Base-by-base conservation (phyloP, 2,329 filamentous ascomycete species). In the Alternaria longipes region DNA sequence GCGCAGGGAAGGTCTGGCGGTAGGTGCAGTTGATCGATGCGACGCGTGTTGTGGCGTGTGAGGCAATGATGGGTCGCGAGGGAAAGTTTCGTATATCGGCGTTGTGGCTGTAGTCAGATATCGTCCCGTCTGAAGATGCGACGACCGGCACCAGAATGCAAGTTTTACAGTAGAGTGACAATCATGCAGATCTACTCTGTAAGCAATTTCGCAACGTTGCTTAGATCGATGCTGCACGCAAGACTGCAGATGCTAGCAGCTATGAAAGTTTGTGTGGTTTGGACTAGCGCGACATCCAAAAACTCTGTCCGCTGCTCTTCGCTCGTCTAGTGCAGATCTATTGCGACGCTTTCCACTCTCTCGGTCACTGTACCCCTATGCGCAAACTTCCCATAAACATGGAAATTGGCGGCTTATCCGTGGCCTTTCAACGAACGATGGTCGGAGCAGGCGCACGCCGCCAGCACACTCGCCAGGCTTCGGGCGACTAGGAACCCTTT, bases 401-500 rank as follows among this genome's bases (percentile, higher is more conserved):
- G 28, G 32, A 51, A 36, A 45, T 55, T 40, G 32, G 46, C 38
- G 42, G 20, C 46, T 26, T 30, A 47, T 30, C 42, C 34, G 54
- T 32, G 36, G 32, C 12, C 49, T 44, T 36, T 49, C 34, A 30
- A 51, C 49, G 53, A 52, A 46, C 46, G 20, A 52, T 52, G 22
- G 42, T 18, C 9, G 38, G 47, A 36, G 40, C 47, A 47, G 14
- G 44, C 12, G 55, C 36, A 34, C 20, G 41, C 34, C 44, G 58
- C 26, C 36, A 26, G 42, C 46, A 38, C 12, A 22, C 54, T 56
- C 45, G 34, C 44, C 54, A 34, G 44, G 26, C 45, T 22, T 22
- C 47, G 28, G 53, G 42, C 38, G 56, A 62, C 59, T 28, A 51
- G 56, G 62, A 41, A 42, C 52, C 54, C 54, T 57, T 53, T 32